phyloP scores from a whole-genome alignment of 176 grass and related monocot genomes.

The Oryza meridionalis region DNA sequence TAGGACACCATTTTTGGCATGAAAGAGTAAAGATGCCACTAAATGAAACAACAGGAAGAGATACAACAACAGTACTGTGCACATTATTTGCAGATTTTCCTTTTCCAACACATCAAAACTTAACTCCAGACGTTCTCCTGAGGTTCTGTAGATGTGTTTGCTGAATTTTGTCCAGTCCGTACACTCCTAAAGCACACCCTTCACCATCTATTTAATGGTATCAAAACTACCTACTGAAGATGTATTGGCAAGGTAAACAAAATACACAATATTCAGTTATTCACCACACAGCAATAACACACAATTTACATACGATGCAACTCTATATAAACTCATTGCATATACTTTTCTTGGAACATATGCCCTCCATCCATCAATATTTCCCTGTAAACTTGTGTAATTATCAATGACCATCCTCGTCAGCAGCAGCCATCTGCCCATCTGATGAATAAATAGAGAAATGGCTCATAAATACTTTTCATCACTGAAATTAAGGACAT shows the following conservation, averaged over 20 bases:
- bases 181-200: constrained; percentile 65
- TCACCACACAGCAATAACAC: constrained; percentile 8
- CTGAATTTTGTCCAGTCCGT: constrained; percentile 86
- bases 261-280: constrained; percentile 24
- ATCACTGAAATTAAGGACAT: constrained; percentile 9
- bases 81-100: not conserved
- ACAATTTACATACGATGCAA: constrained; percentile 25
- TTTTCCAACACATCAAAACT: not conserved
- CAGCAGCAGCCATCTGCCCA: constrained; percentile 73
- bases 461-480: not conserved
- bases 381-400: constrained; percentile 62
- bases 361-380: constrained; percentile 49
- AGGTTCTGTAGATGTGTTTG: constrained; percentile 65
- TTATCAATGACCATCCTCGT: constrained; percentile 89
- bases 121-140: constrained; percentile 53
- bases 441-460: constrained; percentile 30
- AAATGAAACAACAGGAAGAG: not conserved
- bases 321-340: constrained; percentile 49
- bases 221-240: constrained; percentile 59
- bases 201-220: constrained; percentile 83
- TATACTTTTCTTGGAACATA: constrained; percentile 79
- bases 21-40: not conserved
- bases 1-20: not conserved
- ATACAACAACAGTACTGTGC: not conserved
- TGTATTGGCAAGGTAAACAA: constrained; percentile 36